Conservation (phyloP, 1,284 basidiomycete species). For the Inonotus obliquus region DNA sequence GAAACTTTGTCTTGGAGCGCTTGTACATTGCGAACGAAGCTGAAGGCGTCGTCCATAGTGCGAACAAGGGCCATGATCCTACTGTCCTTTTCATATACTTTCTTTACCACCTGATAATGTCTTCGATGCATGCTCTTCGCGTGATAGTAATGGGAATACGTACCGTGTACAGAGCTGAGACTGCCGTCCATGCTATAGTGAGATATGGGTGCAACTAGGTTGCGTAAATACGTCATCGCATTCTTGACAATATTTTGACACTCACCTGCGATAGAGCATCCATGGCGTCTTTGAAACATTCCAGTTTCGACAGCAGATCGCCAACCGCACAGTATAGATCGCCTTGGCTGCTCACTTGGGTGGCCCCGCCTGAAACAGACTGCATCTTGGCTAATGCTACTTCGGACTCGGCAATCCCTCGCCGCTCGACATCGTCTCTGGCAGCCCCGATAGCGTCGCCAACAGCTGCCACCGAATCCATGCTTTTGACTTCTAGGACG, state of each 20-base stretch:
- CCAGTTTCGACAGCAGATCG: background rate
- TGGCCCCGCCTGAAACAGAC: too few relatives aligned
- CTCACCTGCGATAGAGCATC: background rate
- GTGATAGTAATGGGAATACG: background rate
- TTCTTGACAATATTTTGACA: background rate
- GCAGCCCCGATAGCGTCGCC: too few relatives aligned
- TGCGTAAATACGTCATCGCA: background rate
- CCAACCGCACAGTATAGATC: background rate
- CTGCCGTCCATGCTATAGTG: background rate
- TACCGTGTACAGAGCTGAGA: background rate
- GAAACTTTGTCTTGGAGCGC: background rate
- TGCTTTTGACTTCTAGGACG: too few relatives aligned
- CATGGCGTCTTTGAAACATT: background rate
- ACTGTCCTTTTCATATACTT: background rate
- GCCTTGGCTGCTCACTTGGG: background rate
- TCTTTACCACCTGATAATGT: background rate
- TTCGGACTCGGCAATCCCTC: too few relatives aligned
- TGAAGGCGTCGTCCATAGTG: background rate
- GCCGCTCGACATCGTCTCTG: too few relatives aligned
- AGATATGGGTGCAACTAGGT: constrained; percentile 1
- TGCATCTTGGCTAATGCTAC: too few relatives aligned
- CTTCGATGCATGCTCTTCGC: background rate
- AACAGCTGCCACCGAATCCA: too few relatives aligned
- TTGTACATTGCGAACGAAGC: background rate
- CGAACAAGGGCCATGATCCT: background rate